A percentile compares a stretch with the other conserved stretches of the same genome.
phyloP scores from a whole-genome alignment of 2,329 filamentous ascomycete species.

The Penicillium sp. region DNA sequence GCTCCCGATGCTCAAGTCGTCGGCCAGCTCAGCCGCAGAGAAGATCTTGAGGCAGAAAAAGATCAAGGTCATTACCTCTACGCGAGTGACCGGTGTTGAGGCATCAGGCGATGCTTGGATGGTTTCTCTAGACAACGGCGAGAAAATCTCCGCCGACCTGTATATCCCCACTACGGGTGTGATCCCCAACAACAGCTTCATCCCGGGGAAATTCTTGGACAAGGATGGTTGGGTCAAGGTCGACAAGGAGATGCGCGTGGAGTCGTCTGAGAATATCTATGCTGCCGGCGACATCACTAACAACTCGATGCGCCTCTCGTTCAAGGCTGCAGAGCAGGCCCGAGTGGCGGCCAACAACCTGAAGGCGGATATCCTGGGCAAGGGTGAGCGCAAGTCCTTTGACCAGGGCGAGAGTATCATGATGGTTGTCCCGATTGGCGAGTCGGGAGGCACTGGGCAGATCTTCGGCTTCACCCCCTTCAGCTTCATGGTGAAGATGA shows the following conservation, averaged over 20 bases:
- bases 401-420: conserved; percentile 21
- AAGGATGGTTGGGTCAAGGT: conserved; percentile 47
- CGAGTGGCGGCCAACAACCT: conserved; percentile 25
- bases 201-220: conserved; percentile 47
- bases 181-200: conserved; percentile 49
- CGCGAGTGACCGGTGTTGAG: conserved; percentile 30
- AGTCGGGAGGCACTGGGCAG: conserved; percentile 26
- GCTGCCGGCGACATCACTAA: conserved; percentile 32
- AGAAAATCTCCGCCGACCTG: conserved; percentile 46
- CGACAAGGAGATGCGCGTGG: conserved; percentile 34
- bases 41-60: conserved; percentile 45
- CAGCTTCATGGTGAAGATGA: conserved; percentile 39
- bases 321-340: conserved; percentile 28
- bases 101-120: conserved; percentile 34
- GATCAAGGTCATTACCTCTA: conserved; percentile 42
- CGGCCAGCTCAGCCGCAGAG: conserved; percentile 41
- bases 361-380: conserved; percentile 23
- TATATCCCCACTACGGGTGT: conserved; percentile 52
- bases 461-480: conserved; percentile 37
- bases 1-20: conserved; percentile 27
- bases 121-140: conserved; percentile 45
- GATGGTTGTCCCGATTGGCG: conserved; percentile 31
- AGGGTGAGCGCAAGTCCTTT: conserved; percentile 18
- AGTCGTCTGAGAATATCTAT: conserved; percentile 21
- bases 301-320: conserved; percentile 22